Conservation (phyloP, 306 rosid species). For the Urtica urens region DNA sequence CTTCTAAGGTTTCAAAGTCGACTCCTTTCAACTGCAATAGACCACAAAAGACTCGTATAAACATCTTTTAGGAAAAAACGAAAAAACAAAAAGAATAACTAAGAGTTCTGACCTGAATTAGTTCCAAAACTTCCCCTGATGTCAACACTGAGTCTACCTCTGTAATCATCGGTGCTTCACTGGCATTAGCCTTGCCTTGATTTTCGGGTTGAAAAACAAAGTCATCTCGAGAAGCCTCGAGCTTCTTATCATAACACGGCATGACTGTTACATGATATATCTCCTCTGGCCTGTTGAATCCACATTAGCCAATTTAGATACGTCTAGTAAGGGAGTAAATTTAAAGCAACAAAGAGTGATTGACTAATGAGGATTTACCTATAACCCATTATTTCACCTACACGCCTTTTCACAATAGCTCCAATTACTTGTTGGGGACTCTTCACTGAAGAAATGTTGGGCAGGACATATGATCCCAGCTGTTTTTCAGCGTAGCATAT, state of each 20-base stretch:
- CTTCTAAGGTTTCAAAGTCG: constrained; percentile 59
- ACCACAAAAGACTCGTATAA: not conserved
- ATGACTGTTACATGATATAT: constrained; percentile 86
- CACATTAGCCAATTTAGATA: not conserved
- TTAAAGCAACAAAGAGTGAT: not conserved
- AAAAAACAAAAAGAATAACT: not conserved
- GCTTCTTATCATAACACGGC: constrained; percentile 98
- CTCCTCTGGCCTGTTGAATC: constrained; percentile 59
- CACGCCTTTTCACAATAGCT: constrained; percentile 53
- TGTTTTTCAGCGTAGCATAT: constrained; percentile 97
- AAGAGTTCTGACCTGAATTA: constrained; percentile 58
- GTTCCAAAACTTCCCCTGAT: constrained; percentile 81
- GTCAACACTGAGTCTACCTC: constrained; percentile 97
- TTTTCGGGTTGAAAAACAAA: constrained; percentile 51
- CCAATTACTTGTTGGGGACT: constrained; percentile 91
- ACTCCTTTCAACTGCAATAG: constrained; percentile 58
- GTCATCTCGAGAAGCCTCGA: constrained; percentile 93
- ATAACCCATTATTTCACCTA: constrained; percentile 57
- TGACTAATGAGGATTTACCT: constrained; percentile 31
- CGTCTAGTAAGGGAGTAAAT: not conserved
- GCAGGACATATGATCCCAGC: constrained; percentile 77
- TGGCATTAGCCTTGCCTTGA: constrained; percentile 21
- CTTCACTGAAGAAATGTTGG: constrained; percentile 75
- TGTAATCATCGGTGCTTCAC: constrained; percentile 27
- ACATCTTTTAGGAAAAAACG: not conserved